Evolutionary conservation across 2,329 filamentous ascomycete genomes (phyloP), one percentile per base, ranked within the genome.

Genomic region (Fusarium oligoseptatum): DNA sequence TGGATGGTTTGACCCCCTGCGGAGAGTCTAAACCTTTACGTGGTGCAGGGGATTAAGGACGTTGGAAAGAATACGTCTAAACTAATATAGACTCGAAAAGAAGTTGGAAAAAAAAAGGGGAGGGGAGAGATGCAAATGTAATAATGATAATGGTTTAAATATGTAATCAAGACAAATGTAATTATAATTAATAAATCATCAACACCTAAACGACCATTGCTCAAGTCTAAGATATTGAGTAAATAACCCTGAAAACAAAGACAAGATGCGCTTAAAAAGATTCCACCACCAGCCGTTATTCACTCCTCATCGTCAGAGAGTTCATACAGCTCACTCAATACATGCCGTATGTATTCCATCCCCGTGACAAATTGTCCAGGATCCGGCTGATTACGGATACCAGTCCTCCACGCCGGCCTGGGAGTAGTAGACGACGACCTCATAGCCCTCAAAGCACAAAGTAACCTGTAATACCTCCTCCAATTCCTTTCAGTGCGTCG

Each of bases 11-110:
- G 29, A 32, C 70, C 76, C 76, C 76, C 74, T 76, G 70, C 69
- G 36, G 24, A 61, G 76, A 77, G 76, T 77, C 74, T 77, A 74
- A 77, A 78, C 76, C 76, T 77, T 77, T 77, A 71, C 76, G 76
- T 52, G 76, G 76, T 77, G 76, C 74, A 72, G 76, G 76, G 76
- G 76, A 77, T 77, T 77, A 72, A 63, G 48, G 70, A 60, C 48
- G 45, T 64, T 67, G 71, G 71, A 56, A 29, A 55, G 9, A 62
- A 39, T 14, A 68, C 64, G 68, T 66, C 67, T 63, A 34, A 34
- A 77, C 76, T 64, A 74, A 77, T 77, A 62, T 74, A 75, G 76
- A 73, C 76, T 77, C 71, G 27, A 22, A 22, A 58, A 36, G 55
- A 66, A 36, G 29, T 22, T 32, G 29, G 70, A 24, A 56, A 32